phyloP scores from a whole-genome alignment of 352 stramenopile genomes.

The Phytophthora crassamura region DNA sequence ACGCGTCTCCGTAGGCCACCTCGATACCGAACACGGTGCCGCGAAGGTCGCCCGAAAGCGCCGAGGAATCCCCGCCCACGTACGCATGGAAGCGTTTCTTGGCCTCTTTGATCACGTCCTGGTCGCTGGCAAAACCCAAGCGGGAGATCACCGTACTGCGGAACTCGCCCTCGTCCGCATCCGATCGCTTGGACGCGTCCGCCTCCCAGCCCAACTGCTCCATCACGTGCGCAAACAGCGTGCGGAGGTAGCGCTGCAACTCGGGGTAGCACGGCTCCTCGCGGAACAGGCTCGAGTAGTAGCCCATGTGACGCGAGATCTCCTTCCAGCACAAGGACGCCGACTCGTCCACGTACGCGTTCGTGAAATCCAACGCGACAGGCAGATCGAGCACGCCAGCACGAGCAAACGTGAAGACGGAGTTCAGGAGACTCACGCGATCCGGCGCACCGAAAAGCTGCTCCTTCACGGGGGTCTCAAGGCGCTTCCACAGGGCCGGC shows the following conservation, averaged over 20 bases:
- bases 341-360: constrained; percentile 60
- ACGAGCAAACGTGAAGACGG: constrained; percentile 92
- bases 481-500: constrained; percentile 81
- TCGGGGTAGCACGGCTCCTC: constrained; percentile 62
- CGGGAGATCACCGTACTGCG: constrained; percentile 64
- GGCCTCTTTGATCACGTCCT: constrained; percentile 58
- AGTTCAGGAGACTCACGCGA: constrained; percentile 92
- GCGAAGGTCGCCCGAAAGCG: constrained; percentile 66
- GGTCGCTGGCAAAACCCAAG: constrained; percentile 57
- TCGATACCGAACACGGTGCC: constrained; percentile 65
- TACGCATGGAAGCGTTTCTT: constrained; percentile 65
- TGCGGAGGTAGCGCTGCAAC: constrained; percentile 62
- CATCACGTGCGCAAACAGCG: constrained; percentile 65
- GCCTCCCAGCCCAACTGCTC: constrained; percentile 60
- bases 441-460: constrained; percentile 80
- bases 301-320: constrained; percentile 57
- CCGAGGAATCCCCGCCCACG: constrained; percentile 46
- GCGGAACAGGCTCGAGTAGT: constrained; percentile 61
- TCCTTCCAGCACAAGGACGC: constrained; percentile 76
- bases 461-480: constrained; percentile 67
- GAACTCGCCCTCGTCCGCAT: constrained; percentile 66
- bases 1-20: constrained; percentile 41
- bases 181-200: constrained; percentile 23
- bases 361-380: constrained; percentile 68
- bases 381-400: constrained; percentile 55